Evolutionary conservation across 2,329 filamentous ascomycete species (phyloP).

Genomic region (Ceratocystis variospora): DNA sequence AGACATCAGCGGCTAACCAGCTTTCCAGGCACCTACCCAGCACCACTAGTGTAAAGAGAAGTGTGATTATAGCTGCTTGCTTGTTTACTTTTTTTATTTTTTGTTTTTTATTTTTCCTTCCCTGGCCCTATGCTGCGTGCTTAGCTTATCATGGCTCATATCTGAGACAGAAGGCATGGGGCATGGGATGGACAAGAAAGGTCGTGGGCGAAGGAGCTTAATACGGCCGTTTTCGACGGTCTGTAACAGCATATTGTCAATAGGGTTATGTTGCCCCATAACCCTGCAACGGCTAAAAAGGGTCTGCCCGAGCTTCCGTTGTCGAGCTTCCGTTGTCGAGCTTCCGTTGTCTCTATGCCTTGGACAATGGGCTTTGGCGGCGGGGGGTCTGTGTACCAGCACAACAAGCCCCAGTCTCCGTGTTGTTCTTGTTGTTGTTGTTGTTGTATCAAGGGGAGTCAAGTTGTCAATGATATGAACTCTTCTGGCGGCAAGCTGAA

Average conservation of each 20-base stretch:
- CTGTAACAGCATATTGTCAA: too few relatives aligned
- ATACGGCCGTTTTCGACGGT: too few relatives aligned
- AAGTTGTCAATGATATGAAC: not conserved
- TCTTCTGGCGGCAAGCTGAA: not conserved
- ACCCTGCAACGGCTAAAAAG: not conserved
- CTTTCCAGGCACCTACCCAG: too few relatives aligned
- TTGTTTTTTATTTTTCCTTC: not conserved
- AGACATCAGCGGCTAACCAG: too few relatives aligned
- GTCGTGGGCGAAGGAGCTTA: not conserved
- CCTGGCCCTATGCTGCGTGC: not conserved
- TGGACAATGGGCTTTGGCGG: not conserved
- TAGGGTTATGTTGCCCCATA: not conserved
- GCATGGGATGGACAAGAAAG: not conserved
- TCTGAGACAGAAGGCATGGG: not conserved
- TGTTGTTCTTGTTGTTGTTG: not conserved
- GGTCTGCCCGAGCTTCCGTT: not conserved
- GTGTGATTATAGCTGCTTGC: not conserved
- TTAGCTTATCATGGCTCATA: not conserved
- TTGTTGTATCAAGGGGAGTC: not conserved
- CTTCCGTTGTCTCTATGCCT: not conserved
- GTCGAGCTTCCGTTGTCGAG: too few relatives aligned
- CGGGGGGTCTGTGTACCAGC: not conserved
- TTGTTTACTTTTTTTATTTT: not conserved
- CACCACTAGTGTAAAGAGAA: not conserved
- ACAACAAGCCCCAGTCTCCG: not conserved